phyloP scores from a whole-genome alignment of 2,329 filamentous ascomycete species.

The Ophioceras dolichostomum region DNA sequence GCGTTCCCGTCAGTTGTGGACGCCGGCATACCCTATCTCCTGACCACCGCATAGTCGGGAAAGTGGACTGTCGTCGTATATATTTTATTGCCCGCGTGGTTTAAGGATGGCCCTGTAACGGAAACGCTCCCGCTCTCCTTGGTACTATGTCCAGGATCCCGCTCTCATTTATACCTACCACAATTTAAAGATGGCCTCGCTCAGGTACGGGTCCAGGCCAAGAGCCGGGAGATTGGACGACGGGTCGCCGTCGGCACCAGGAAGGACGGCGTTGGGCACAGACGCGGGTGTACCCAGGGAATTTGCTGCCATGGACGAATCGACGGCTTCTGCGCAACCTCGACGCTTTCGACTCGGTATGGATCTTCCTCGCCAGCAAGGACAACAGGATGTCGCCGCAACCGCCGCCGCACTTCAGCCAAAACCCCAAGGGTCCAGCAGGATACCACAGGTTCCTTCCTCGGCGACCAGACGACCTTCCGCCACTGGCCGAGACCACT shows the following conservation, averaged over 20 bases:
- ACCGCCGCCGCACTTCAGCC: neutral
- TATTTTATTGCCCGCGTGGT: neutral
- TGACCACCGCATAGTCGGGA: neutral
- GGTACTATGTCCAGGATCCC: neutral
- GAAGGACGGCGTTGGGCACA: slow-evolving; percentile 13
- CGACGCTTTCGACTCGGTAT: neutral
- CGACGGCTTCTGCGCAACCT: slow-evolving; percentile 5
- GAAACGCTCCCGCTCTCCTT: no score
- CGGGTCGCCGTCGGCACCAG: slow-evolving; percentile 2
- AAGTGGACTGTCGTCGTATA: no score
- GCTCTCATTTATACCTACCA: neutral
- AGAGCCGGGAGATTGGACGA: slow-evolving; percentile 13
- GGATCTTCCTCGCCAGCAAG: slow-evolving; percentile 5
- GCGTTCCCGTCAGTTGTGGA: neutral
- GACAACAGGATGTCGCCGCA: slow-evolving; percentile 7
- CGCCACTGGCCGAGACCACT: slow-evolving; percentile 10
- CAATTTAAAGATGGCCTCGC: slow-evolving; percentile 1
- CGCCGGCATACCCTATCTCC: neutral
- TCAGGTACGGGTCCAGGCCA: slow-evolving; percentile 3
- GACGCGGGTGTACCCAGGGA: slow-evolving; percentile 14
- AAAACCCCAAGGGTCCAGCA: slow-evolving; percentile 16
- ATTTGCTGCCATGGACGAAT: slow-evolving; percentile 15
- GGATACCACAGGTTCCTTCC: slow-evolving; percentile 26
- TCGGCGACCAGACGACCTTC: slow-evolving; percentile 16
- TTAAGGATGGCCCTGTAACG: neutral